Base-by-base conservation (phyloP, 331 rosid species). In the Malus hybrid region DNA sequence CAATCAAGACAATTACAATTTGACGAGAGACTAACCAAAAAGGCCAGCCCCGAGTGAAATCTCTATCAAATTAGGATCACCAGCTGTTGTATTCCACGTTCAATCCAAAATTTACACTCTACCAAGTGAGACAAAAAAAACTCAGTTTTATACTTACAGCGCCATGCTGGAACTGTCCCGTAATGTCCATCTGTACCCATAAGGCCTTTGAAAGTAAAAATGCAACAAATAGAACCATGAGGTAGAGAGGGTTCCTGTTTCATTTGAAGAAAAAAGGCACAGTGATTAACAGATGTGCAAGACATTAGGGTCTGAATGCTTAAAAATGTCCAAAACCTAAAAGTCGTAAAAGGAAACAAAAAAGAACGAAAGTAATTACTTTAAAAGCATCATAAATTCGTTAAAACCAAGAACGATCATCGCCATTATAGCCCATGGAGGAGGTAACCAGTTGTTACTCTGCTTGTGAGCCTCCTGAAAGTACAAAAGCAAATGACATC, bases 391-490 rank as follows among this genome's bases (percentile, higher is more conserved):
- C 96, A 93, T 91, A 75, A 93, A 88, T 78, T 93, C 98, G n/a
- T 93, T 91, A 76, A 90, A 93, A 44, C 98, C 98, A 74, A 93
- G 97, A 69, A 91, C 26, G 66, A 84, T 6, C 87, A 91, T 74
- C 5, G 93, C 93, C 83, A 86, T 39, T 36, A 91, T 91, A 66
- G 96, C 93, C 98, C 98, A 93, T 63, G 93, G 89, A 87, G 98
- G 96, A 70, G 97, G 98, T 73, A 91, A 68, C 98, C 97, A 87
- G 78, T 85, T 87, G 84, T 88, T 93, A 80, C 83, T 88, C 50
- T 86, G 85, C 88, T 79, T 91, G 82, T 87, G 80, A 60, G 97
- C 98, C 81, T 87, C 98, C 98, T 93, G 97, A 39, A 65, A 68
- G 24, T 29, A 30, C 66, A 74, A 46, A 58, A 64, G 73, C 9